Conservation (phyloP, 1,284 basidiomycete species). For the Heterobasidion occidentale region DNA sequence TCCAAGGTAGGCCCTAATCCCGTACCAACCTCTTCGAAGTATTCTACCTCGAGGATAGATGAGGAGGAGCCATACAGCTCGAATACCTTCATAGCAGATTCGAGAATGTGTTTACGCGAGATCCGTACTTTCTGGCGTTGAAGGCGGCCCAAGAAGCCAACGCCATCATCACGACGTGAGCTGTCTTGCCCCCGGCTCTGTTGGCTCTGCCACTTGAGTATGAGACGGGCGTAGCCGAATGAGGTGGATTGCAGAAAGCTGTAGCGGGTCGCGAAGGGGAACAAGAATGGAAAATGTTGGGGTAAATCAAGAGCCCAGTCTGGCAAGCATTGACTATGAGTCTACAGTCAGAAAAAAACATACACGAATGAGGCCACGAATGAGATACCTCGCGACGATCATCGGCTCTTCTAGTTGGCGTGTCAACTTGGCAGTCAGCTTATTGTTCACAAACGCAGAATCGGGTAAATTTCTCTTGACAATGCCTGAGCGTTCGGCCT, state of each 20-base stretch:
- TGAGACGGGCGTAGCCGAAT: slow-evolving; percentile 93
- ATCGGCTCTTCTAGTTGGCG: slow-evolving; percentile 97
- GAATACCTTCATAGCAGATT: slow-evolving; percentile 97
- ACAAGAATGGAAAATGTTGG: slow-evolving; percentile 93
- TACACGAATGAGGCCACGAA: neutral
- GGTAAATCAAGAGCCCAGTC: slow-evolving; percentile 96
- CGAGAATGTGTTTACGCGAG: slow-evolving; percentile 87
- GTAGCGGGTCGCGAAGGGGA: slow-evolving; percentile 96
- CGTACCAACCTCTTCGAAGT: slow-evolving; percentile 98
- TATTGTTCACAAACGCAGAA: slow-evolving; percentile 93
- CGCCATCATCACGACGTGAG: slow-evolving; percentile 80
- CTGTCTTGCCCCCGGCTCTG: slow-evolving; percentile 67
- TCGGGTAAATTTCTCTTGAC: slow-evolving; percentile 56
- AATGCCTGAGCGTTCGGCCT: slow-evolving; percentile 47
- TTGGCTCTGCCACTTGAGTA: slow-evolving; percentile 85
- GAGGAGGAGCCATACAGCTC: slow-evolving; percentile 93
- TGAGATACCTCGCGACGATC: slow-evolving; percentile 86
- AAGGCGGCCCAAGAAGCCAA: slow-evolving; percentile 86
- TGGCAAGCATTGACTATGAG: slow-evolving; percentile 79
- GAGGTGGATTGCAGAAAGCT: slow-evolving; percentile 96
- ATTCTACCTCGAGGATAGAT: slow-evolving; percentile 94
- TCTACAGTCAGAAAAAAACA: neutral
- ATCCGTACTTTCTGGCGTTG: slow-evolving; percentile 97
- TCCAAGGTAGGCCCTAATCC: slow-evolving; percentile 97
- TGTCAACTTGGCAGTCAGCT: slow-evolving; percentile 96